phyloP scores from a whole-genome alignment of 1,284 basidiomycete genomes.

The Cerioporus squamosus region DNA sequence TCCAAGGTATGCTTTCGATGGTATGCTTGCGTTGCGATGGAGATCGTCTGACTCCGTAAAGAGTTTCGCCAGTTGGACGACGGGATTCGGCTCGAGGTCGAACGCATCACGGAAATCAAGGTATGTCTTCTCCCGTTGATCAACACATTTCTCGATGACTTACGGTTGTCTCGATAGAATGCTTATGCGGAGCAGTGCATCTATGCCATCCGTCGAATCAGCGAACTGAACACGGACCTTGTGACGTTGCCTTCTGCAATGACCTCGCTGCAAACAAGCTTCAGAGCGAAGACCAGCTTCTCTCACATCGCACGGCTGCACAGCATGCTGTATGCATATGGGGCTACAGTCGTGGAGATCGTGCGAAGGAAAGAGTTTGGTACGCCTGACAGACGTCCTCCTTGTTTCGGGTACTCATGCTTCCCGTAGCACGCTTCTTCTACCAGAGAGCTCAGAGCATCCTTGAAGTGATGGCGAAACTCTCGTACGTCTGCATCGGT shows the following conservation, averaged over 20 bases:
- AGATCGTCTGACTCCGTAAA: slow-evolving; percentile 27
- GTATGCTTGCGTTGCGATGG: too few relatives aligned
- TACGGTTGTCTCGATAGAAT: slow-evolving; percentile 53
- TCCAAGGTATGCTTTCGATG: slow-evolving; percentile 51
- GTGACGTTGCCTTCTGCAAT: slow-evolving; percentile 70
- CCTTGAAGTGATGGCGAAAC: slow-evolving; percentile 81
- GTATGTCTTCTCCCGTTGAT: slow-evolving; percentile 37
- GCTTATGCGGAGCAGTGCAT: slow-evolving; percentile 76
- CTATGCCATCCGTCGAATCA: slow-evolving; percentile 69
- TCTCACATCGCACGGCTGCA: slow-evolving; percentile 89
- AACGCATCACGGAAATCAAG: slow-evolving; percentile 61
- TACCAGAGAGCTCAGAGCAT: slow-evolving; percentile 79
- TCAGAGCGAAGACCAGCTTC: slow-evolving; percentile 83
- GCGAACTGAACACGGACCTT: slow-evolving; percentile 76
- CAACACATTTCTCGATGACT: not conserved
- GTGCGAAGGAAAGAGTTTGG: slow-evolving; percentile 90
- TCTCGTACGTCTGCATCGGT: slow-evolving; percentile 60
- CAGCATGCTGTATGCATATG: slow-evolving; percentile 91
- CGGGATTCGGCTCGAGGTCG: slow-evolving; percentile 62
- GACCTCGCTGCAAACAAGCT: slow-evolving; percentile 65
- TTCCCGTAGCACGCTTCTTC: slow-evolving; percentile 67
- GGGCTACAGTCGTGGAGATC: slow-evolving; percentile 90
- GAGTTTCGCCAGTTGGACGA: slow-evolving; percentile 69
- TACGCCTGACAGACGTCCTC: slow-evolving; percentile 35
- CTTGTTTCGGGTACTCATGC: slow-evolving; percentile 1